Percentiles rank a stretch among this genome's conserved stretches.
These are phyloP conservation scores for Acacia confusa DNA, from an alignment of 306 rosid genomes.

Conservation along the genomic window DNA sequence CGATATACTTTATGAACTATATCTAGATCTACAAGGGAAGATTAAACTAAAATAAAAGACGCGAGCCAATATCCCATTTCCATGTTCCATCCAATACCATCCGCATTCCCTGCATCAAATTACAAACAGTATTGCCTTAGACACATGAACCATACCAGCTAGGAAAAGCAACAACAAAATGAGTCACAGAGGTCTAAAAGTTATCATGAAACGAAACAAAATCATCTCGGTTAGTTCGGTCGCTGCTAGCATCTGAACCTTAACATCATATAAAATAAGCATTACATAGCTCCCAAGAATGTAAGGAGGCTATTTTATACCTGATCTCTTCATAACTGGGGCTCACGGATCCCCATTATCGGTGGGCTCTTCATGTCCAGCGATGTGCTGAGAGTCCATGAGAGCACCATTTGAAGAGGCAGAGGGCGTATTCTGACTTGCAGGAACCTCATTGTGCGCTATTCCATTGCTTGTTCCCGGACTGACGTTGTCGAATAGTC, in stretches of 20 bases:
- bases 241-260: neutral
- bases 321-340: neutral
- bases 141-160: neutral
- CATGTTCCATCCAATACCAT: neutral
- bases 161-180: neutral
- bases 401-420: neutral
- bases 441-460: neutral
- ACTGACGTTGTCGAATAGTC: neutral
- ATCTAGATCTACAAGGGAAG: neutral
- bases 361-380: slow-evolving; percentile 2
- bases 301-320: neutral
- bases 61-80: neutral
- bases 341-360: neutral
- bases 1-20: neutral
- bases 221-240: neutral
- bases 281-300: neutral
- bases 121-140: neutral
- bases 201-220: neutral
- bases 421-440: slow-evolving; percentile 15
- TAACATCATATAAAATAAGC: neutral
- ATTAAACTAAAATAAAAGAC: neutral
- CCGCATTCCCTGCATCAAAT: neutral
- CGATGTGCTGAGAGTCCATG: neutral
- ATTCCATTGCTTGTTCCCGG: neutral
- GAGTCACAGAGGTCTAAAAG: neutral